Evolutionary conservation across 2,329 filamentous ascomycete genomes (phyloP).

Genomic region (Fonsecaea nubica): DNA sequence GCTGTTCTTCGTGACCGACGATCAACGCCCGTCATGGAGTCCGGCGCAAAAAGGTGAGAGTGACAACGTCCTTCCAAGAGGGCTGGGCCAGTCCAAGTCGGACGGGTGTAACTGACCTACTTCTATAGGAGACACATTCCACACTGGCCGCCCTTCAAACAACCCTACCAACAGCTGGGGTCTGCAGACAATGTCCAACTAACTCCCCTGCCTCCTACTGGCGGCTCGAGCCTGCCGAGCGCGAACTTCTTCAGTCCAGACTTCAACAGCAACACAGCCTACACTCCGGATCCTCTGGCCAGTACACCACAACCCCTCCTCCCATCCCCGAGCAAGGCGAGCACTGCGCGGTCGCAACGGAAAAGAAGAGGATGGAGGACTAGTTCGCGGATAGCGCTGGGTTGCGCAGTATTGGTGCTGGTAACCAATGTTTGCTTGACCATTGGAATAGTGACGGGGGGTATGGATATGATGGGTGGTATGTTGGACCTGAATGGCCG

Average conservation of each 20-base stretch:
- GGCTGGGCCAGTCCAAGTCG: background rate
- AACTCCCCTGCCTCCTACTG: constrained; percentile 31
- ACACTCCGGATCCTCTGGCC: constrained; percentile 32
- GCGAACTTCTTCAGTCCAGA: constrained; percentile 35
- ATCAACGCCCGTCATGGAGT: constrained; percentile 25
- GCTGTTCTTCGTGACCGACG: constrained; percentile 16
- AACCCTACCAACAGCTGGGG: constrained; percentile 35
- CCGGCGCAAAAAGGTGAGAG: constrained; percentile 32
- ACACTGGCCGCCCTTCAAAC: constrained; percentile 37
- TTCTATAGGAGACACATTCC: constrained; percentile 32
- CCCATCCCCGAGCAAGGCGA: constrained; percentile 21
- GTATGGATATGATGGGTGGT: constrained; percentile 29
- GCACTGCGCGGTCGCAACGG: constrained; percentile 14
- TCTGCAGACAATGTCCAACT: constrained; percentile 35
- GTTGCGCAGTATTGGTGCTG: constrained; percentile 32
- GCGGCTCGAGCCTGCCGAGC: constrained; percentile 29
- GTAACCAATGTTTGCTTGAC: constrained; percentile 36
- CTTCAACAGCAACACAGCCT: constrained; percentile 30
- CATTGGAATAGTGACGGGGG: constrained; percentile 28
- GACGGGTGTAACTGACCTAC: constrained; percentile 14
- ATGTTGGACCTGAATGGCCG: constrained; percentile 3
- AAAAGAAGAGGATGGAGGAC: constrained; percentile 35
- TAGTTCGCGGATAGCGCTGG: constrained; percentile 35
- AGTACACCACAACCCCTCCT: constrained; percentile 29
- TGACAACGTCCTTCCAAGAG: background rate